Conservation (phyloP, 1,284 basidiomycete species). For the Cutaneotrichosporon mucoides region DNA sequence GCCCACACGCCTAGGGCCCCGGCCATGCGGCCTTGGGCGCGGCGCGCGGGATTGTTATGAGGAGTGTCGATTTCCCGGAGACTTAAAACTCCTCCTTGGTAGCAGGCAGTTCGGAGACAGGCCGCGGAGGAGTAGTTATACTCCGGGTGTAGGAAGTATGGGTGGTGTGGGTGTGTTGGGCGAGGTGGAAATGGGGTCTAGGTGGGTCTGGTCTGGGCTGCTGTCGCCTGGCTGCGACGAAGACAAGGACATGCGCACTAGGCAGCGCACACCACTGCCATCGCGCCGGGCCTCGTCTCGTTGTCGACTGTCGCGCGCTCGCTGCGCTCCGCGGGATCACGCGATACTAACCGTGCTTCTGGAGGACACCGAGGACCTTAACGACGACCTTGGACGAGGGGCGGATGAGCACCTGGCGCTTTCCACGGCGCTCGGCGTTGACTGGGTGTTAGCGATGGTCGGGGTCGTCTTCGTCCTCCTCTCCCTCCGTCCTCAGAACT, state of each 20-base stretch:
- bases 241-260: background rate
- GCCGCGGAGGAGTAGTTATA: slow-evolving; percentile 50
- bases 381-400: slow-evolving; percentile 95
- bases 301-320: too few relatives aligned
- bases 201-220: slow-evolving; percentile 26
- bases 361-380: slow-evolving; percentile 95
- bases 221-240: too few relatives aligned
- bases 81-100: slow-evolving; percentile 52
- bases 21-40: slow-evolving; percentile 47
- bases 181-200: slow-evolving; percentile 50
- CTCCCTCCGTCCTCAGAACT: background rate
- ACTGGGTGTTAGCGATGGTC: slow-evolving; percentile 48
- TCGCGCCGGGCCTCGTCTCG: too few relatives aligned
- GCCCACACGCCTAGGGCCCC: slow-evolving; percentile 28
- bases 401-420: slow-evolving; percentile 93
- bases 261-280: too few relatives aligned
- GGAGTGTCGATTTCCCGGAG: slow-evolving; percentile 42
- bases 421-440: slow-evolving; percentile 96
- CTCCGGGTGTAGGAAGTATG: slow-evolving; percentile 32
- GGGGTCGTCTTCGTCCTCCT: background rate
- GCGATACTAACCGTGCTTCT: slow-evolving; percentile 78
- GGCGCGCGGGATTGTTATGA: slow-evolving; percentile 30
- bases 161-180: slow-evolving; percentile 36
- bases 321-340: background rate
- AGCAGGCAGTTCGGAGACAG: slow-evolving; percentile 13